A percentile compares a stretch with the other conserved stretches of the same genome.
Conservation (phyloP, 257 asterid genomes). For the Plectranthus barbatus region DNA sequence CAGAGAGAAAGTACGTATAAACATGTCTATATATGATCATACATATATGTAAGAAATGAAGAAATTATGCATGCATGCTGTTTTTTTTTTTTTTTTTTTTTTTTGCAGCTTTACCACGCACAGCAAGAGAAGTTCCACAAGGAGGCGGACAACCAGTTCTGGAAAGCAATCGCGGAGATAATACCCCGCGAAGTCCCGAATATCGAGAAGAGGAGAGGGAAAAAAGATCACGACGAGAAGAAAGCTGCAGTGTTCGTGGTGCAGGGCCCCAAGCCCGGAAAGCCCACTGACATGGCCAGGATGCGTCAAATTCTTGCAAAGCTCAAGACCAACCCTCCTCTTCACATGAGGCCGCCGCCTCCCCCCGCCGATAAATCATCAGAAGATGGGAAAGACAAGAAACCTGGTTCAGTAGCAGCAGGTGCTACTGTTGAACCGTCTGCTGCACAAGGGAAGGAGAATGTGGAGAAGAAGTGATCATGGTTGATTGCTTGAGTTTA, state of each 20-base stretch:
- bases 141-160: constrained; percentile 76
- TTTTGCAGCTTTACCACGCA: constrained; percentile 46
- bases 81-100: too few relatives aligned
- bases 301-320: constrained; percentile 78
- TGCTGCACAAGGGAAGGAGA: constrained; percentile 17
- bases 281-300: constrained; percentile 81
- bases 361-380: constrained; percentile 23
- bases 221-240: constrained; percentile 60
- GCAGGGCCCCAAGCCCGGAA: constrained; percentile 96
- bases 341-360: constrained; percentile 85
- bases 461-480: constrained; percentile 23
- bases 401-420: constrained; percentile 19
- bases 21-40: too few relatives aligned
- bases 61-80: too few relatives aligned
- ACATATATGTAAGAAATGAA: too few relatives aligned
- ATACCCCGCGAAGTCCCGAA: constrained; percentile 84
- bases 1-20: constrained; percentile 53
- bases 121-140: constrained; percentile 91
- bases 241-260: constrained; percentile 60
- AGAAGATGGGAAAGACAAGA: constrained; percentile 17
- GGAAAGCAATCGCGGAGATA: constrained; percentile 84
- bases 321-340: constrained; percentile 80
- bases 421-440: constrained; percentile 23
- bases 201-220: constrained; percentile 76
- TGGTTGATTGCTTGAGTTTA: constrained; percentile 9